Evolutionary conservation across 2,329 filamentous ascomycete genomes (phyloP), one percentile per base, ranked within the genome.

Genomic region (Fusarium fracticaudum): DNA sequence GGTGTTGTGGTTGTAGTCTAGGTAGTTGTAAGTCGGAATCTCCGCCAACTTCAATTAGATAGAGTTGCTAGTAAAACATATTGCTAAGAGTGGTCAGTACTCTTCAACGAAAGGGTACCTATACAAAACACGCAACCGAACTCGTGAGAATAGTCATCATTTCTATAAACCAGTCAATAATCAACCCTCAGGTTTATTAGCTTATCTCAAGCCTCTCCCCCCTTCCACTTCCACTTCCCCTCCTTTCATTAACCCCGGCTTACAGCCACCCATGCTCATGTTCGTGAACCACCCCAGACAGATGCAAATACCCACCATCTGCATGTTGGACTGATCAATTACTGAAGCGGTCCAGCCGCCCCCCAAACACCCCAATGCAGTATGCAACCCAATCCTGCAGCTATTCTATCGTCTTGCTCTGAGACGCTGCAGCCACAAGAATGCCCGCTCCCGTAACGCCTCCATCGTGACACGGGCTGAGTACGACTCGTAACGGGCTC

Each of bases 371-470:
- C 54, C 50, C 71, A 50, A 66, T 43, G 45, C 41, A 60, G n/a
- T 61, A 69, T 74, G 71, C 69, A 69, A 69, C 71, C 67, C 67
- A 55, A 68, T 59, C 33, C 41, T 44, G 29, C 35, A 43, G 31
- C 54, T 69, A 64, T 65, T 83, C 80, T 50, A 83, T 80, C 71
- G 83, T 80, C 71, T 83, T 82, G 68, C 77, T 83, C n/a, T 74
- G 77, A 47, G 77, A 78, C 12, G 81, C 77, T 33, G 82, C 83
- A 37, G 86, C 89, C 31, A 88, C 89, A 64, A 91, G 79, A 41
- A 91, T 90, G 1, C 89, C 90, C 1, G 90, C 90, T 13, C 90
- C 90, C 18, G 86, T 89, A 64, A 91, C 89, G 15, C 89, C 90
- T 18, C 90, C 90, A 66, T 91, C 88, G 72, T 91, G 88, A 73